phyloP scores from a whole-genome alignment of 192 early-diverging fungal genomes.

The Umbelopsis ramanniana region DNA sequence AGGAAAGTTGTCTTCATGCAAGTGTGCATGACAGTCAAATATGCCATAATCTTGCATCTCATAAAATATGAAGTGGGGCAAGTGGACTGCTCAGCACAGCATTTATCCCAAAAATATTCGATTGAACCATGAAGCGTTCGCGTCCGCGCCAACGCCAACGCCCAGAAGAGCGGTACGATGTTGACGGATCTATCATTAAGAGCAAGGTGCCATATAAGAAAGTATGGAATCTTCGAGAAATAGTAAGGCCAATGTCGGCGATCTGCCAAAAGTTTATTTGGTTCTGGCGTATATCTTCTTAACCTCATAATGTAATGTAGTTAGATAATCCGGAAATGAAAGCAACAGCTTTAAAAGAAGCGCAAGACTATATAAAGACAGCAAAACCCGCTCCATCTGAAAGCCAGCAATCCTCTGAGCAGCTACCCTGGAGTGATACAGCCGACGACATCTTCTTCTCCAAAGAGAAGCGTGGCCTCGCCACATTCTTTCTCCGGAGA shows the following conservation, averaged over 20 bases:
- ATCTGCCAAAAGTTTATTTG: not conserved
- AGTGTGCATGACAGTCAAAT: slow-evolving; percentile 63
- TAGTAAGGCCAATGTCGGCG: slow-evolving; percentile 28
- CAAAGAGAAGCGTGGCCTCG: slow-evolving; percentile 34
- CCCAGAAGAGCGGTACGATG: slow-evolving; percentile 14
- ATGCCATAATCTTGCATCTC: slow-evolving; percentile 12
- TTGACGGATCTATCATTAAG: slow-evolving; percentile 10
- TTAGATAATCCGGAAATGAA: slow-evolving; percentile 23
- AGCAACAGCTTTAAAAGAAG: slow-evolving; percentile 28
- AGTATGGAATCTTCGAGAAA: slow-evolving; percentile 40
- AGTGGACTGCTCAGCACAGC: too few species aligned
- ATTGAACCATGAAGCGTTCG: slow-evolving; percentile 9
- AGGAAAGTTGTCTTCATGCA: slow-evolving; percentile 50
- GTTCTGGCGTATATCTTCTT: too few species aligned
- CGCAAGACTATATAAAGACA: slow-evolving; percentile 34
- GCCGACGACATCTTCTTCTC: slow-evolving; percentile 45
- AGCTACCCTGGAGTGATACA: slow-evolving; percentile 32
- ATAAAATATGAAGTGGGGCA: not conserved
- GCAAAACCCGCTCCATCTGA: not conserved
- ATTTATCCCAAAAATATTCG: not conserved
- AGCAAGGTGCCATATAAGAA: not conserved
- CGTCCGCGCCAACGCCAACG: not conserved
- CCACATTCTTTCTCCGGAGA: slow-evolving; percentile 27
- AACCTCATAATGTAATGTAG: not conserved
- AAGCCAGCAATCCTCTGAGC: not conserved